Base-by-base conservation (phyloP, 306 rosid genomes). In the Luffa aegyptiaca region DNA sequence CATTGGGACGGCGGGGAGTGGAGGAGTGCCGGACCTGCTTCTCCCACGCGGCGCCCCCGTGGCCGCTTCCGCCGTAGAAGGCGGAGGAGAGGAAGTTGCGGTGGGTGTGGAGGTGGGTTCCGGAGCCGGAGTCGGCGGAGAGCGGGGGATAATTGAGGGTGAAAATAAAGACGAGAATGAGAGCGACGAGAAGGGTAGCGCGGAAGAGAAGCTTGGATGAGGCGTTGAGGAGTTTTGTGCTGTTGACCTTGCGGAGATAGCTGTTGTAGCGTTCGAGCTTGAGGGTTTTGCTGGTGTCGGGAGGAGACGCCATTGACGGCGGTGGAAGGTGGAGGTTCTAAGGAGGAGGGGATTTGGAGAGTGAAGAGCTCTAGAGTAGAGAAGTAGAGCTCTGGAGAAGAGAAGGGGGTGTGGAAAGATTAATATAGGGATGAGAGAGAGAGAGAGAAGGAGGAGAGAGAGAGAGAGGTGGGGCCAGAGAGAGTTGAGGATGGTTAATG, bases 131-230 rank as follows among this genome's bases (percentile, higher is more conserved):
- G 44, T 48, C 75, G 6, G 71, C 83, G 0, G 85, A 80, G 5
- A 89, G 87, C 0, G 98, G 97, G 0, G 97, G 99, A 84, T 90
- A 96, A 58, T 93, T 89, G 80, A 96, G 81, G 26, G 97, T 90
- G 87, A 93, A 91, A 77, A 91, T 84, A 79, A 96, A 90, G 5
- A 96, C 87, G 1, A 96, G 84, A 66, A 92, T 69, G 0, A 96
- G 83, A 0, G 98, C 96, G 3, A 90, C 86, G 0, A 93, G 82
- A 5, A 96, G 90, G 0, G 98, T 91, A 6, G 93, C 95, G 0
- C 97, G 93, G 90, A 95, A 95, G 5, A 95, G 92, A 5, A 96
- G 87, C 80, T 96, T 96, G 6, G 99, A 96, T 6, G 98, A 96
- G 3, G 99, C 98, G 75, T 86, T 89, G 2, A 96, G 80, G 20